A percentile compares a stretch with the other conserved stretches of the same genome.
These are phyloP conservation scores for Inosperma sp. DNA, from an alignment of 768 basidiomycete genomes.

Conservation along the genomic window DNA sequence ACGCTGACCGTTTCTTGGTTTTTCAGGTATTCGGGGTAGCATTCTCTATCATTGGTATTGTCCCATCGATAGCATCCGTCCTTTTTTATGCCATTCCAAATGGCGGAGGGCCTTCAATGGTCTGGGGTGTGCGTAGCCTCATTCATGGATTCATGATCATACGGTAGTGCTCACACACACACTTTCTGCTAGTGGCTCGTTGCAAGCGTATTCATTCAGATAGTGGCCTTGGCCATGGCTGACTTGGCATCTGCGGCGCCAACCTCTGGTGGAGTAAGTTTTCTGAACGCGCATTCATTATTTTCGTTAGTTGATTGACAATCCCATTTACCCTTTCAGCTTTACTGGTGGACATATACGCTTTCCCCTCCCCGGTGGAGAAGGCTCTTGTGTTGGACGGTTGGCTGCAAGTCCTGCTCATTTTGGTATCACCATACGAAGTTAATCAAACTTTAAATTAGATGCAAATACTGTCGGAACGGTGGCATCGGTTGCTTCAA, in stretches of 20 bases:
- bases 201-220: constrained; percentile 57
- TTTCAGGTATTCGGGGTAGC: constrained; percentile 62
- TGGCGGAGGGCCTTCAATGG: constrained; percentile 66
- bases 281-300: too few relatives aligned
- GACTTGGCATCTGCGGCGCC: constrained; percentile 69
- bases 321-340: constrained; percentile 16
- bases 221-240: constrained; percentile 63
- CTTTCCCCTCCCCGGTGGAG: constrained; percentile 41
- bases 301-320: background rate
- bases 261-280: constrained; percentile 61
- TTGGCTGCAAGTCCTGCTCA: constrained; percentile 40
- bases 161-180: background rate
- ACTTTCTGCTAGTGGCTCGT: constrained; percentile 50
- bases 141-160: background rate
- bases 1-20: too few relatives aligned
- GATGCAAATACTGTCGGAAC: constrained; percentile 49
- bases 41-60: constrained; percentile 63
- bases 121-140: constrained; percentile 55
- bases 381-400: constrained; percentile 48
- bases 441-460: constrained; percentile 16
- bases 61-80: constrained; percentile 60
- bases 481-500: constrained; percentile 48
- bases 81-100: constrained; percentile 58
- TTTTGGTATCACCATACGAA: background rate
- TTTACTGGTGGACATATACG: constrained; percentile 52